phyloP scores from a whole-genome alignment of 768 basidiomycete genomes.

The Termitomyces sp. region DNA sequence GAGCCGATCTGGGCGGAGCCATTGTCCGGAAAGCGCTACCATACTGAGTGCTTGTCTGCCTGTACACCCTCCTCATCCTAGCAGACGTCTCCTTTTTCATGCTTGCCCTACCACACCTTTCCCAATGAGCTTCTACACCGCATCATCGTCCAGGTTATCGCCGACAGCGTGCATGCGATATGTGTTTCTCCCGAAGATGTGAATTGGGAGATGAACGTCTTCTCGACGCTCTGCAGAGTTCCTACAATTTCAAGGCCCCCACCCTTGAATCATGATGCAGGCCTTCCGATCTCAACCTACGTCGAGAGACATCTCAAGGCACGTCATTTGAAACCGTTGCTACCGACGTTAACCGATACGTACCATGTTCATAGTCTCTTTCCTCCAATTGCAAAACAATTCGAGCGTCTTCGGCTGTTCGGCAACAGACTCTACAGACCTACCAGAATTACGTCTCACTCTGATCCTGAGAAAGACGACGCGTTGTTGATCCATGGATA shows the following conservation, averaged over 20 bases:
- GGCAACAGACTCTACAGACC: constrained; percentile 20
- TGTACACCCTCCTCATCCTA: not conserved
- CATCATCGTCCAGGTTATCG: constrained; percentile 24
- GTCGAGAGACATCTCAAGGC: constrained; percentile 3
- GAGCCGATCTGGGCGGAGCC: too few species aligned
- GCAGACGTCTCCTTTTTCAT: not conserved
- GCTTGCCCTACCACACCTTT: constrained; percentile 8
- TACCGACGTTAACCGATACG: not conserved
- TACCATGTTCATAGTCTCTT: constrained; percentile 1
- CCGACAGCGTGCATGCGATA: constrained; percentile 27
- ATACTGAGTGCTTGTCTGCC: not conserved
- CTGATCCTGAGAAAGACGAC: constrained; percentile 18
- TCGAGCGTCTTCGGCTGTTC: constrained; percentile 15
- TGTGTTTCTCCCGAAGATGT: constrained; percentile 24
- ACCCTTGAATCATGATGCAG: constrained; percentile 25
- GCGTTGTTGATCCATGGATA: constrained; percentile 25
- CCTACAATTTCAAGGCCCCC: constrained; percentile 26
- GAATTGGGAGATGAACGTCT: constrained; percentile 26
- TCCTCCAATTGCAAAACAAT: constrained; percentile 5
- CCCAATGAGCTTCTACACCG: constrained; percentile 32
- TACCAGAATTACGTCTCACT: constrained; percentile 14
- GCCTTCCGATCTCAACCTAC: constrained; percentile 20
- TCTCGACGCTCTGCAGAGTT: constrained; percentile 28
- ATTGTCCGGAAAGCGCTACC: not conserved
- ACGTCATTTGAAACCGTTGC: constrained; percentile 5